Conservation (phyloP, 495 filamentous ascomycete genomes). For the Hypoxylon subgilvum region DNA sequence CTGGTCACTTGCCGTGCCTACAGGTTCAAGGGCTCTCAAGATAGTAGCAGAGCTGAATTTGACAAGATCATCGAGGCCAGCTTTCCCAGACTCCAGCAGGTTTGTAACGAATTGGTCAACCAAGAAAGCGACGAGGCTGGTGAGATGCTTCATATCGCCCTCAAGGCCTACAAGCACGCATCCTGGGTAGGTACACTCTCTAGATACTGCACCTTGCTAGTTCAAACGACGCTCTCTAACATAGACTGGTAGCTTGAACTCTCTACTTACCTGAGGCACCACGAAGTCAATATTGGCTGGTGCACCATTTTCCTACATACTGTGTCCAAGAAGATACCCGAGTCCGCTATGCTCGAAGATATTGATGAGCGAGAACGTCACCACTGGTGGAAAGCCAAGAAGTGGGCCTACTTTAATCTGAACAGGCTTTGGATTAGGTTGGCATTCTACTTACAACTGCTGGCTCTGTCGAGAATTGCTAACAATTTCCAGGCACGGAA, state of each 20-base stretch:
- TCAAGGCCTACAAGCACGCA: constrained; percentile 97
- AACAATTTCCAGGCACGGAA: constrained; percentile 76
- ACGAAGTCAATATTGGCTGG: constrained; percentile 88
- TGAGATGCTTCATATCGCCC: constrained; percentile 91
- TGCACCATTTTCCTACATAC: constrained; percentile 90
- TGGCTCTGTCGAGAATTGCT: constrained; percentile 14
- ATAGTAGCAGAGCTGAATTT: constrained; percentile 81
- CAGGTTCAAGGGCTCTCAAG: constrained; percentile 77
- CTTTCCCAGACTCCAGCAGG: constrained; percentile 87
- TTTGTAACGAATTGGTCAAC: constrained; percentile 85
- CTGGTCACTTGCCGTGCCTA: constrained; percentile 92
- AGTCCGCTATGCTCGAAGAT: constrained; percentile 78
- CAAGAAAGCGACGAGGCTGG: constrained; percentile 91
- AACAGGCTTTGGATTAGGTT: constrained; percentile 94
- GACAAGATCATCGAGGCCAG: constrained; percentile 90
- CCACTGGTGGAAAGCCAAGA: constrained; percentile 99
- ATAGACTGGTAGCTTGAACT: constrained; percentile 74
- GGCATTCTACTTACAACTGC: constrained; percentile 28
- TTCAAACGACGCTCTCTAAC: constrained; percentile 42
- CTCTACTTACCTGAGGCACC: constrained; percentile 72
- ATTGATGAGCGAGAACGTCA: constrained; percentile 86
- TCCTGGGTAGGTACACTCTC: constrained; percentile 75
- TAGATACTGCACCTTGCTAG: constrained; percentile 1
- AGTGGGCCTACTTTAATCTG: constrained; percentile 97
- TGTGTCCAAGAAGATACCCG: constrained; percentile 82